Conservation (phyloP, 495 filamentous ascomycete genomes). For the Neurospora sp. region DNA sequence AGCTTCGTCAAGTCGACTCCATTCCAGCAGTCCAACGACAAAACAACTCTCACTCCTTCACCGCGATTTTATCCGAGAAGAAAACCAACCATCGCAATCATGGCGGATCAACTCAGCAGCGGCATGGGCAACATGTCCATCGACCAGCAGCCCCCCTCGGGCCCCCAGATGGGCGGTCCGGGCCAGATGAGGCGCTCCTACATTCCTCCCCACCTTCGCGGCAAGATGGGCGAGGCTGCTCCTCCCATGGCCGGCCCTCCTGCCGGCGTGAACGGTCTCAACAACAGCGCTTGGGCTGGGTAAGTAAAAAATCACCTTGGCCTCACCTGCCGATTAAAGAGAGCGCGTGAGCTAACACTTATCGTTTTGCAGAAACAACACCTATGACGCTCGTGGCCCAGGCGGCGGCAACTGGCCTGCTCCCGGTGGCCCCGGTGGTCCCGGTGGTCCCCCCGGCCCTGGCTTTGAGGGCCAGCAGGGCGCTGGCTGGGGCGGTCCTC, state of each 20-base stretch:
- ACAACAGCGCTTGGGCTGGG: constrained; percentile 56
- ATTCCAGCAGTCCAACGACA: constrained; percentile 4
- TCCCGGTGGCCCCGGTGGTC: constrained; percentile 10
- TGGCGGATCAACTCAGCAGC: constrained; percentile 96
- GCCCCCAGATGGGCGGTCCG: constrained; percentile 48
- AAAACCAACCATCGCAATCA: constrained; percentile 30
- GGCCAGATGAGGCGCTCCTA: constrained; percentile 59
- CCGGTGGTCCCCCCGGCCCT: constrained; percentile 17
- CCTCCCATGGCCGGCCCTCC: constrained; percentile 23
- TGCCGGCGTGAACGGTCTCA: constrained; percentile 36
- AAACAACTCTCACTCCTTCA: constrained; percentile 4
- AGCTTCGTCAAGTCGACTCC: not conserved
- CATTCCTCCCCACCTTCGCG: constrained; percentile 91
- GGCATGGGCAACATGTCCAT: constrained; percentile 77
- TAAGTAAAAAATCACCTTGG: constrained; percentile 26
- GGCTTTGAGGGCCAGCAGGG: constrained; percentile 14
- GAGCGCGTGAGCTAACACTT: constrained; percentile 9
- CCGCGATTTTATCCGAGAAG: constrained; percentile 4
- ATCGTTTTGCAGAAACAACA: constrained; percentile 27
- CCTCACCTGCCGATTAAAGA: not conserved
- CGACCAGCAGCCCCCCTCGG: constrained; percentile 37
- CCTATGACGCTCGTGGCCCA: constrained; percentile 27
- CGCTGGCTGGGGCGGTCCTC: constrained; percentile 8
- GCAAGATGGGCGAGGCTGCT: constrained; percentile 36
- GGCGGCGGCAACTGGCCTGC: constrained; percentile 14